Evolutionary conservation across 2,329 filamentous ascomycete species (phyloP), one percentile per base, ranked within the genome.

Genomic region (Fusarium sp.): DNA sequence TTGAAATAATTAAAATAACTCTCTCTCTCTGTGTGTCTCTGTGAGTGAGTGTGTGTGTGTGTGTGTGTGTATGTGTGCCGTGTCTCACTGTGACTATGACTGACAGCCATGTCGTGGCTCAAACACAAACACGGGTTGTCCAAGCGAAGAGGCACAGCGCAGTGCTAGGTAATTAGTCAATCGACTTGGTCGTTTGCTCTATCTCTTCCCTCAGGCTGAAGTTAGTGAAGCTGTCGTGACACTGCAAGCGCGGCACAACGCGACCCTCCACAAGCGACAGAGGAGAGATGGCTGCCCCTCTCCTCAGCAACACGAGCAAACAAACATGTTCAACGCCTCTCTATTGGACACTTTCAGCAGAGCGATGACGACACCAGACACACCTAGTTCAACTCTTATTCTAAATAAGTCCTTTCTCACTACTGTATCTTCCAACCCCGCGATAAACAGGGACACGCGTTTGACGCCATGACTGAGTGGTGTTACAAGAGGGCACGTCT

Each of bases 1-100:
- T 39, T 63, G 60, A 58, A 63, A 59, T 46, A 52, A 51, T 42
- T 36, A 63, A 69, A 59, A 58, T 43, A 55, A 20, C n/a, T 20
- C 17, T 17, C 14, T 27, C 27, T 29, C 27, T 29, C 27, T 29
- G 11, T 15, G 14, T 46, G 11, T 45, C 23, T 25, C 23, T 5
- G 5, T 25, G 23, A n/a, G n/a, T n/a, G n/a, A n/a, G 21, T 27
- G 31, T 55, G 18, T 48, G 36, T 46, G 50, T n/a, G n/a, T n/a
- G 11, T 45, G 11, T 45, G 21, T 27, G 31, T 55, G 18, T 48
- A 39, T 46, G 50, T n/a, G n/a, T n/a, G n/a, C n/a, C n/a, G n/a
- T n/a, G 23, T 41, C 42, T 45, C 20, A 20, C n/a, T 51, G 45
- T 21, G 20, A 6, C 33, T 40, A 21, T 49, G 53, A 45, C 37